Base-by-base conservation (phyloP, 192 early-diverging fungal genomes). In the Gigaspora rosea region DNA sequence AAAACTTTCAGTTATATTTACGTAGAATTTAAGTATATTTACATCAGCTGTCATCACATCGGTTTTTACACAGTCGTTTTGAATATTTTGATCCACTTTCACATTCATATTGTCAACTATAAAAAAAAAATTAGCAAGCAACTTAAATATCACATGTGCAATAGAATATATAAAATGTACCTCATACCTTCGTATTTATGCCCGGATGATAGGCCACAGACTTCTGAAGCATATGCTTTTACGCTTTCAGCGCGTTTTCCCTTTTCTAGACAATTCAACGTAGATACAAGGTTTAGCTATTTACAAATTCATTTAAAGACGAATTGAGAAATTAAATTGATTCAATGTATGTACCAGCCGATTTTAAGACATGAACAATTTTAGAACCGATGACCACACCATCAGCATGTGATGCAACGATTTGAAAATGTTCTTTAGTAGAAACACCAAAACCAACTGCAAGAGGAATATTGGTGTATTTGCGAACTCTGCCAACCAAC, bases 381-480 rank as follows among this genome's bases (percentile, higher is more conserved):
- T 91, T 92, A 75, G 92, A 93, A 78, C 96, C 96, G 79, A 99
- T 96, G 10, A 99, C 95, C 58, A 98, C 96, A 81, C 96, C 98
- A 65, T 98, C 96, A 10, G 95, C 93, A 74, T 95, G 88, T 20
- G 85, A 81, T 20, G 92, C 95, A n/a, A 98, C 95, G 41, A 90
- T 82, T 51, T 82, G 67, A 79, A 97, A 99, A 71, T 99, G 97
- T 77, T 95, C 92, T 49, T 91, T 85, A 18, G 88, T 97, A 57
- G 92, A 88, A 20, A 99, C 96, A 80, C 98, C 97, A 84, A 99
- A 99, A 56, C 98, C 98, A 36, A 99, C 98, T 13, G 97, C 98
- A 41, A 99, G 86, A 6, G 95, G 94, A 20, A 94, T 58, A 22
- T 86, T 72, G 7, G 95, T 98, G 81, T 94, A 83, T 71, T 92